Base-by-base conservation (phyloP, 495 filamentous ascomycete species). In the Parathielavia hyrcaniae region DNA sequence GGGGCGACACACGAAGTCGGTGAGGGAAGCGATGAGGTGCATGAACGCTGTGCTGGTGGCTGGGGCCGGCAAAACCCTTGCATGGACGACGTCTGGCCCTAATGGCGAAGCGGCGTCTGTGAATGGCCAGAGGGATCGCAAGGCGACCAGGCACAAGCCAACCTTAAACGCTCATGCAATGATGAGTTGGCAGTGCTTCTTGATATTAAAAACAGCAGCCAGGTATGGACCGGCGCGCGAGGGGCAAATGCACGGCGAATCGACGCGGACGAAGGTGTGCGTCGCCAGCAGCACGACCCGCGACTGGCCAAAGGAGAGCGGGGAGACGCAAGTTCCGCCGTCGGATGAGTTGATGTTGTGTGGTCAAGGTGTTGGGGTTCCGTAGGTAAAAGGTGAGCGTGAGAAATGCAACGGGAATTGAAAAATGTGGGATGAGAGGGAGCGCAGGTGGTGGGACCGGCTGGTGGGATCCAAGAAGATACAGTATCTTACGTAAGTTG, bases 151-250 rank as follows among this genome's bases (percentile, higher is more conserved):
- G 77, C 73, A 75, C 72, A 77, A 73, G 72, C 73, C 75, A 76
- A 74, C 75, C 75, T 76, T 73, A 72, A n/a, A 77, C 74, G 75
- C 75, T 79, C 79, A 89, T 86, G 88, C 86, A 88, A 74, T 86
- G 86, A 89, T 91, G 88, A 89, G 88, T 84, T 91, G 88, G 85
- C 88, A 90, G 71, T 81, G 81, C 83, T 69, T 79, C 78, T 84
- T 79, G 79, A 82, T 77, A 79, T 79, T 84, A 81, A 80, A 77
- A 77, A 73, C 71, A 73, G 73, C 75, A 60, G 46, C 60, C 62
- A 66, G 50, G 48, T 58, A 60, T 62, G 66, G 62, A 61, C 58
- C 61, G 64, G 57, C 51, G 55, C 14, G 43, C 20, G 43, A 49
- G 59, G 56, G 59, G 57, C 43, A 57, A 52, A 57, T 40, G 48